Evolutionary conservation across 2,329 filamentous ascomycete genomes (phyloP), one percentile per base, ranked within the genome.

Genomic region (Trichoderma harzianum): DNA sequence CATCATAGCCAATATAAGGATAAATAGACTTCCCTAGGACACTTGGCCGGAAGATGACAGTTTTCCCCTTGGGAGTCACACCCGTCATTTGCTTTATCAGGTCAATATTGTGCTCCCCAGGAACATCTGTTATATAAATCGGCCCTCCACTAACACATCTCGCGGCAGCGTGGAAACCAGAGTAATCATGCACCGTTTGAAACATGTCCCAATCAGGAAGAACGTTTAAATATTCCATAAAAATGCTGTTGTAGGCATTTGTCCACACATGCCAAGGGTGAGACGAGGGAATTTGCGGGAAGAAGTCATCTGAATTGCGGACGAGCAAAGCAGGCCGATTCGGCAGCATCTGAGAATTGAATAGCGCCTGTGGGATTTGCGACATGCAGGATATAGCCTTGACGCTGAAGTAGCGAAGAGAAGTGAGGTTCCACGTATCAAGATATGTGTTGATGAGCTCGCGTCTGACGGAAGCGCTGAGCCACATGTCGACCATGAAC

Each of bases 201-300:
- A 91, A 91, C 89, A 91, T 91, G 75, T 91, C 89, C 88, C 89
- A 91, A 80, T 98, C 95, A 0, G 96, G 95, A 1, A 98, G 82
- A 1, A 94, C 89, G 76, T 98, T 97, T 36, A 98, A 85, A 77
- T 96, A 91, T 74, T 93, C 90, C 2, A 92, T 95, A 16, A 98
- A 84, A 0, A 98, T 85, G 36, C 89, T 87, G 79, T 97, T 98
- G 81, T 98, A 93, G 0, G 95, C 95, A 78, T 98, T 99, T 74
- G 92, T 90, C 85, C 97, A 99, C 43, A 98, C 88, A 80, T 99
- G 96, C 95, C 96, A 99, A 0, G 95, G 89, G 74, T 99, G 96
- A 7, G 92, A 94, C 0, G 89, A 87, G 0, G 91, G 88, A 5
- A 94, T 88, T 58, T 94, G 89, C 0, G 96, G 96, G 80, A 97